Evolutionary conservation across 2,329 filamentous ascomycete genomes (phyloP).

Genomic region (Laburnicola sp.): DNA sequence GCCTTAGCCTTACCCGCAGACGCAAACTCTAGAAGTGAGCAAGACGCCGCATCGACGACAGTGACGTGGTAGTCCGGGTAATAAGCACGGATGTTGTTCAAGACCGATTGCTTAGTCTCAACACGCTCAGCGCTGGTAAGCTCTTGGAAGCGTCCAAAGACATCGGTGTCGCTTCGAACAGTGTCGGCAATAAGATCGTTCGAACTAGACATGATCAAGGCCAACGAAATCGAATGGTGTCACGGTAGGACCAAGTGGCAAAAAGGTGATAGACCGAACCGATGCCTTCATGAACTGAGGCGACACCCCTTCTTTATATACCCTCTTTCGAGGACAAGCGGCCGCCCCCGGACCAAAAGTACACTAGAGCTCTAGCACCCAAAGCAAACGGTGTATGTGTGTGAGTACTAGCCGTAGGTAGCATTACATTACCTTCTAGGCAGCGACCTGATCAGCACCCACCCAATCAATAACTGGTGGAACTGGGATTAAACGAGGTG

Average conservation of each 20-base stretch:
- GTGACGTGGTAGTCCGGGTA: constrained; percentile 33
- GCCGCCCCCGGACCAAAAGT: not conserved
- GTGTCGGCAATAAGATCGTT: constrained; percentile 15
- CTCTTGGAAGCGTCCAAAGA: constrained; percentile 23
- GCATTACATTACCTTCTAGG: too few relatives aligned
- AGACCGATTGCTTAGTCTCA: constrained; percentile 24
- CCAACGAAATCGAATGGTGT: not conserved
- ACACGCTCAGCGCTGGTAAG: constrained; percentile 23
- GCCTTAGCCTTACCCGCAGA: constrained; percentile 22
- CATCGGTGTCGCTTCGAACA: not conserved
- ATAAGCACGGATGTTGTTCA: constrained; percentile 23
- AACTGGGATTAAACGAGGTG: not conserved
- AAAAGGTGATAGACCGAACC: constrained; percentile 4
- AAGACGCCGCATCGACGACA: constrained; percentile 15
- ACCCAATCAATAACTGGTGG: too few relatives aligned
- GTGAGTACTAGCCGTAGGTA: too few relatives aligned
- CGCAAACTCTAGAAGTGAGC: constrained; percentile 31
- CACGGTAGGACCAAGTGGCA: not conserved
- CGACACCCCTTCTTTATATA: not conserved
- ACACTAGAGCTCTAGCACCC: too few relatives aligned
- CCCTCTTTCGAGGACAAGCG: not conserved
- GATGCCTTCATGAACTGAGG: too few relatives aligned
- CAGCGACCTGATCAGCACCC: too few relatives aligned
- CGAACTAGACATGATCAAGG: constrained; percentile 16
- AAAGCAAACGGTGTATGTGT: too few relatives aligned